Conservation (phyloP, 2,329 filamentous ascomycete genomes). For the Trichoderma cornu-damae region DNA sequence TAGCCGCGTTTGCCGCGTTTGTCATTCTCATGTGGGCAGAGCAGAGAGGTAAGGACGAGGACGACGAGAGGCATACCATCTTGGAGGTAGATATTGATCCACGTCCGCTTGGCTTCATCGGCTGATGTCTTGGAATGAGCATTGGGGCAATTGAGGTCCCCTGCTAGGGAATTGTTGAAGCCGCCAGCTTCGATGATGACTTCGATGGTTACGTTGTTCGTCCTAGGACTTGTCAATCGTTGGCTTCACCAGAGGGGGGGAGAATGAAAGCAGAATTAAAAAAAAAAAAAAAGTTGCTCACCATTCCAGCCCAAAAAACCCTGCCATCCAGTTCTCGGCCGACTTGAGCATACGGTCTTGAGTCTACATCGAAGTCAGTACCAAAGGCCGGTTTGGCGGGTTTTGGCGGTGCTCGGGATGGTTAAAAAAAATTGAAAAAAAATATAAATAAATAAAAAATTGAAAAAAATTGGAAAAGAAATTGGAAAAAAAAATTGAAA, state of each 20-base stretch:
- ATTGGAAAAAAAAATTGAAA: too few relatives aligned
- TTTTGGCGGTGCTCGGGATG: not conserved
- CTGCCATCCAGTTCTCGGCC: constrained; percentile 72
- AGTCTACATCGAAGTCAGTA: constrained; percentile 38
- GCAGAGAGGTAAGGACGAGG: not conserved
- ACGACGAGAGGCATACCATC: constrained; percentile 39
- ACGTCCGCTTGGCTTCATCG: constrained; percentile 50
- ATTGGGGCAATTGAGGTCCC: constrained; percentile 63
- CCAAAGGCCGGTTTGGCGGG: too few relatives aligned
- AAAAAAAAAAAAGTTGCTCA: too few relatives aligned
- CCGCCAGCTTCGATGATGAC: constrained; percentile 59
- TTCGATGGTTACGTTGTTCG: constrained; percentile 65
- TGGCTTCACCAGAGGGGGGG: too few relatives aligned
- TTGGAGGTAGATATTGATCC: constrained; percentile 59
- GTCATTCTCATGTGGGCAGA: too few relatives aligned
- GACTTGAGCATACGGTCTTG: constrained; percentile 73
- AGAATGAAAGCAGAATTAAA: not conserved
- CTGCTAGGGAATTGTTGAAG: constrained; percentile 68
- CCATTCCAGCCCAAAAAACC: constrained; percentile 73
- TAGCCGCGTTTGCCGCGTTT: not conserved
- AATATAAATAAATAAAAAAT: too few relatives aligned
- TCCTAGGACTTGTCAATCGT: constrained; percentile 35
- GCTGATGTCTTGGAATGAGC: constrained; percentile 47
- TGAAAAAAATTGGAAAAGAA: too few relatives aligned
- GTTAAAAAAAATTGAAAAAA: too few relatives aligned